Base-by-base conservation (phyloP, 768 basidiomycete genomes). In the Naganishia friedmannii region DNA sequence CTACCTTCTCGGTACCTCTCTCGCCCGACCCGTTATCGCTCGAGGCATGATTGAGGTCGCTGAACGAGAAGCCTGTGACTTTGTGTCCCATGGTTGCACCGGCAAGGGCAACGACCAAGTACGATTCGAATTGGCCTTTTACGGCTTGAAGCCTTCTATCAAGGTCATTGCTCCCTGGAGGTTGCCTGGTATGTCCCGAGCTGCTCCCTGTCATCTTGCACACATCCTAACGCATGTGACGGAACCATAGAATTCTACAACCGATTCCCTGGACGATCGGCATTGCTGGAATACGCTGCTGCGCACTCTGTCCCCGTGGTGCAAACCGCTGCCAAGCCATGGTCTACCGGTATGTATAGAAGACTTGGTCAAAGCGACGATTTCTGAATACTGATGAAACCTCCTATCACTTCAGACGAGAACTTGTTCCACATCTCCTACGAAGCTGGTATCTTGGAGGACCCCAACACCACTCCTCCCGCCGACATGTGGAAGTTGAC, bases 41-140 rank as follows among this genome's bases (percentile, higher is more conserved):
- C 93, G 96, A 72, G 95, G 94, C 31, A 99, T 99, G 96, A 98
- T 99, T 71, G 89, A 89, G 45, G 85, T 90, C 66, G 96, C 95
- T 23, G 92, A 90, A 48, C 84, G 84, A 74, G 93, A 97, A 82
- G 89, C 89, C 60, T 99, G 96, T 91, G 92, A 97, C 82, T 99
- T 86, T 79, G 95, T 98, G 72, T 88, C 95, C 29, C 96, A 98
- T 83, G 96, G 96, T 29, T 99, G 96, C 86, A 99, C 96, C 63
- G 96, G 96, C 66, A 99, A 99, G 85, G 96, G 96, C 66, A 99
- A 99, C 82, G 96, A 99, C 82, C 96, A 99, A 83, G 96, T 99
- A 76, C 92, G 96, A 71, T 99, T 98, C 82, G 96, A 99, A 80
- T 88, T 98, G 68, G 93, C 96, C 0, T 99, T 99, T 85, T 99